Evolutionary conservation across 768 basidiomycete genomes (phyloP).

Genomic region (Trametes elegans): DNA sequence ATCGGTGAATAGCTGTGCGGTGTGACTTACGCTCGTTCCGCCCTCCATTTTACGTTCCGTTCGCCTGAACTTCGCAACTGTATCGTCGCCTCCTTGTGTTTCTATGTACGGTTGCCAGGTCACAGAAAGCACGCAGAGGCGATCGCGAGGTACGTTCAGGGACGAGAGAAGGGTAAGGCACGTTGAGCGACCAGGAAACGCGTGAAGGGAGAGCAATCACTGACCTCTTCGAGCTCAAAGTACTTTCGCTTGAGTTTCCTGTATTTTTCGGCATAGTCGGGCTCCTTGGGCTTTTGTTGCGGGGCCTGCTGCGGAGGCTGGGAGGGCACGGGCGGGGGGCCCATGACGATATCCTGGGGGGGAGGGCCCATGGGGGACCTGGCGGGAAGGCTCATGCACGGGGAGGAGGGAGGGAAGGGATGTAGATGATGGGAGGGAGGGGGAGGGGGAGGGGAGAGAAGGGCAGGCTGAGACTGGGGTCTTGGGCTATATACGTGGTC

Average conservation of each 20-base stretch:
- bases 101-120: slow-evolving; percentile 34
- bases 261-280: slow-evolving; percentile 61
- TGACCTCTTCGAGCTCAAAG: slow-evolving; percentile 68
- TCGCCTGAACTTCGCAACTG: slow-evolving; percentile 62
- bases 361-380: slow-evolving; percentile 35
- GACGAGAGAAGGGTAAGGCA: slow-evolving; percentile 3
- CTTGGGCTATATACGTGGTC: slow-evolving; percentile 21
- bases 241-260: slow-evolving; percentile 62
- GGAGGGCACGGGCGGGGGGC: slow-evolving; percentile 42
- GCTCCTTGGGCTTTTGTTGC: slow-evolving; percentile 32
- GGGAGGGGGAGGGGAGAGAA: slow-evolving; percentile 18
- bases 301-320: slow-evolving; percentile 31
- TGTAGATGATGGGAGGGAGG: slow-evolving; percentile 10
- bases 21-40: slow-evolving; percentile 59
- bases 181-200: not conserved
- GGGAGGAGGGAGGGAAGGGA: slow-evolving; percentile 11
- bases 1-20: slow-evolving; percentile 15
- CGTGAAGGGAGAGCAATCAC: not conserved
- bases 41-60: slow-evolving; percentile 57
- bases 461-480: slow-evolving; percentile 10
- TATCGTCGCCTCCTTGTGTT: slow-evolving; percentile 55
- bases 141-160: not conserved
- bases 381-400: slow-evolving; percentile 23
- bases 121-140: not conserved
- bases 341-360: slow-evolving; percentile 48